These are phyloP conservation scores for Lecanosticta acicola DNA, from an alignment of 2,329 filamentous ascomycete genomes.

Conservation along the genomic window DNA sequence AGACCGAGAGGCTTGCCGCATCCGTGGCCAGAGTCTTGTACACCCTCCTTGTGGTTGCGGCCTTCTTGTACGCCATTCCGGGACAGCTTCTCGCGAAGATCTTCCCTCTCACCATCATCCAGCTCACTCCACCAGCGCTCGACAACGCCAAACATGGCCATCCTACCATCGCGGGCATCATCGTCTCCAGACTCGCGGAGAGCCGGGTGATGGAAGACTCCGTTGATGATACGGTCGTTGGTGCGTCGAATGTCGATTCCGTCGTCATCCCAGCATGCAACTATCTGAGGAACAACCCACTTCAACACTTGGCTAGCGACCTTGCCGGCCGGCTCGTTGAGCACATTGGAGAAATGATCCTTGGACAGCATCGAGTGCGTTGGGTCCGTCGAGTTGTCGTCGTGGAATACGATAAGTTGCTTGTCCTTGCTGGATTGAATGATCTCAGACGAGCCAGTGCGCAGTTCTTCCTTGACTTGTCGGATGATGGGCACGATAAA, in stretches of 20 bases:
- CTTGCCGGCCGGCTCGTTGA: conserved; percentile 84
- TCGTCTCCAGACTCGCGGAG: conserved; percentile 65
- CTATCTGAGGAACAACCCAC: conserved; percentile 83
- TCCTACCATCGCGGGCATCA: conserved; percentile 65
- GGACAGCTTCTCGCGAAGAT: conserved; percentile 68
- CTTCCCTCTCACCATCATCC: conserved; percentile 55
- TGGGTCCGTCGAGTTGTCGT: conserved; percentile 70
- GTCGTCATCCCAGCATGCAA: conserved; percentile 81
- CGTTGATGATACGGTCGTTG: conserved; percentile 69
- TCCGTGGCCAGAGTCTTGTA: conserved; percentile 77
- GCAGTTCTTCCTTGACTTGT: conserved; percentile 81
- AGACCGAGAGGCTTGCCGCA: conserved; percentile 75
- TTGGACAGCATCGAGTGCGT: conserved; percentile 96
- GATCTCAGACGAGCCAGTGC: conserved; percentile 78
- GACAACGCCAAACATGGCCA: conserved; percentile 72
- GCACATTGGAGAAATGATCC: conserved; percentile 84
- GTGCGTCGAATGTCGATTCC: conserved; percentile 61
- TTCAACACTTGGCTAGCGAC: conserved; percentile 71
- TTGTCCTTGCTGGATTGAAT: conserved; percentile 78
- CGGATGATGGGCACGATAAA: conserved; percentile 79
- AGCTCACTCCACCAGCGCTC: conserved; percentile 76
- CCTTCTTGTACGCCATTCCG: conserved; percentile 70
- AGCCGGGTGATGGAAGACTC: conserved; percentile 84
- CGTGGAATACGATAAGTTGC: conserved; percentile 79
- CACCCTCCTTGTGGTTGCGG: conserved; percentile 80